Evolutionary conservation across 2,329 filamentous ascomycete species (phyloP).

Genomic region (Coniochaeta pulveracea): DNA sequence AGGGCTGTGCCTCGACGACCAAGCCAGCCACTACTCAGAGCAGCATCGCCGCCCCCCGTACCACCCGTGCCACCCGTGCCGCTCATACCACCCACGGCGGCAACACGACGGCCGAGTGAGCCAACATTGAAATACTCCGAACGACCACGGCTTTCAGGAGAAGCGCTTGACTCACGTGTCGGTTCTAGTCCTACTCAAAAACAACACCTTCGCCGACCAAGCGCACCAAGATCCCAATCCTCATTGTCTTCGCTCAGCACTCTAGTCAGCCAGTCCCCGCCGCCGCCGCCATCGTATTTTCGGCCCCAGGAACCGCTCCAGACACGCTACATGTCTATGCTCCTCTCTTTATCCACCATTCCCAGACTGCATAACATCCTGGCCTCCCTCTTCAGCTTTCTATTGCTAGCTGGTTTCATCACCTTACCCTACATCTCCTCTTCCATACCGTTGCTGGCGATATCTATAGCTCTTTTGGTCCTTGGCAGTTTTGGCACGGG

Average conservation of each 20-base stretch:
- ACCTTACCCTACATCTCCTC: conserved; percentile 41
- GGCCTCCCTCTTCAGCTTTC: conserved; percentile 31
- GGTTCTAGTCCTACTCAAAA: neutral
- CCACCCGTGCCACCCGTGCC: neutral
- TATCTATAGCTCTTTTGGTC: conserved; percentile 23
- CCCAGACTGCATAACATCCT: conserved; percentile 33
- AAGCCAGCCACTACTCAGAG: neutral
- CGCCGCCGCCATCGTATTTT: neutral
- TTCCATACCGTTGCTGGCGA: conserved; percentile 15
- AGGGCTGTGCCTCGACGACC: neutral
- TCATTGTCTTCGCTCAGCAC: too few species aligned
- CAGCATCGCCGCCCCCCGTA: neutral
- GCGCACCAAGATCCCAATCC: neutral
- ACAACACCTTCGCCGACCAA: neutral
- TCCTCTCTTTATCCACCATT: conserved; percentile 33
- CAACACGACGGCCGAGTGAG: too few species aligned
- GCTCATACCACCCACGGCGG: too few species aligned
- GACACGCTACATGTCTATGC: conserved; percentile 31
- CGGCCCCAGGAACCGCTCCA: conserved; percentile 6
- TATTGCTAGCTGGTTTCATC: conserved; percentile 40
- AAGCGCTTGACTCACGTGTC: neutral
- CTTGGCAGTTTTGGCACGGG: conserved; percentile 31
- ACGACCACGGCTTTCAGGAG: too few species aligned
- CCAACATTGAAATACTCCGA: too few species aligned
- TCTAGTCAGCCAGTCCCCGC: neutral